These are phyloP conservation scores for Pseudonitzschia delicatissima DNA, from an alignment of 108 stramenopile species.

Conservation along the genomic window DNA sequence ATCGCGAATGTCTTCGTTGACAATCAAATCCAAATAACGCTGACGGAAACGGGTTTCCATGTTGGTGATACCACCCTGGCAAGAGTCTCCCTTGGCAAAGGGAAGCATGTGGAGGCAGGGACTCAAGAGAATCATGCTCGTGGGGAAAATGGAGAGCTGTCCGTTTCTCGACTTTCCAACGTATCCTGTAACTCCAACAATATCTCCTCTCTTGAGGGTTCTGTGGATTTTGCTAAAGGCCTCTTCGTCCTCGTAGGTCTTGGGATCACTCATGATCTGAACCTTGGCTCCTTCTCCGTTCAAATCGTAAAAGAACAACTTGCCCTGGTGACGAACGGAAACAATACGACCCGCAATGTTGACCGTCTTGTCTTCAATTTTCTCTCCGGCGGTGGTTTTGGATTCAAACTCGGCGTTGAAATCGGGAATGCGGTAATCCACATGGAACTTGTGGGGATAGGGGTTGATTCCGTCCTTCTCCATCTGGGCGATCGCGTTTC, in stretches of 20 bases:
- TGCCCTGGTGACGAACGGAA: conserved; percentile 93
- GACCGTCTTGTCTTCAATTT: conserved; percentile 64
- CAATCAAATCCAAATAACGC: conserved; percentile 97
- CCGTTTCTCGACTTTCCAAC: conserved; percentile 96
- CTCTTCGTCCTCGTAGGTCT: conserved; percentile 85
- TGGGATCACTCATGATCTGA: conserved; percentile 92
- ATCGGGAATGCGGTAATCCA: conserved; percentile 87
- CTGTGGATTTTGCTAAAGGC: conserved; percentile 84
- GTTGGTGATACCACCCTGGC: conserved; percentile 85
- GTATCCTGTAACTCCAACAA: conserved; percentile 91
- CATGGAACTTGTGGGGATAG: conserved; percentile 99
- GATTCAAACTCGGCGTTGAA: conserved; percentile 73
- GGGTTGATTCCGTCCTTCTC: conserved; percentile 84
- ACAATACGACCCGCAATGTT: conserved; percentile 94
- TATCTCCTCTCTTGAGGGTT: conserved; percentile 89
- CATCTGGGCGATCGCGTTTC: conserved; percentile 68
- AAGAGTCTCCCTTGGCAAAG: conserved; percentile 75
- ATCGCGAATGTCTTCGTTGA: conserved; percentile 86
- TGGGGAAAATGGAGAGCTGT: conserved; percentile 95
- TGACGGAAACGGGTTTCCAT: conserved; percentile 97
- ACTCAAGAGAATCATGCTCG: conserved; percentile 78
- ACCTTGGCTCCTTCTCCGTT: conserved; percentile 93
- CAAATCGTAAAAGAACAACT: conserved; percentile 96
- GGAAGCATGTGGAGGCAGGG: conserved; percentile 99
- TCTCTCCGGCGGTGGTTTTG: conserved; percentile 69